Percentiles rank a stretch among this genome's conserved stretches.
These are phyloP conservation scores for Pontederia paniculata DNA, from an alignment of 176 grass and related monocot genomes.

Conservation along the genomic window DNA sequence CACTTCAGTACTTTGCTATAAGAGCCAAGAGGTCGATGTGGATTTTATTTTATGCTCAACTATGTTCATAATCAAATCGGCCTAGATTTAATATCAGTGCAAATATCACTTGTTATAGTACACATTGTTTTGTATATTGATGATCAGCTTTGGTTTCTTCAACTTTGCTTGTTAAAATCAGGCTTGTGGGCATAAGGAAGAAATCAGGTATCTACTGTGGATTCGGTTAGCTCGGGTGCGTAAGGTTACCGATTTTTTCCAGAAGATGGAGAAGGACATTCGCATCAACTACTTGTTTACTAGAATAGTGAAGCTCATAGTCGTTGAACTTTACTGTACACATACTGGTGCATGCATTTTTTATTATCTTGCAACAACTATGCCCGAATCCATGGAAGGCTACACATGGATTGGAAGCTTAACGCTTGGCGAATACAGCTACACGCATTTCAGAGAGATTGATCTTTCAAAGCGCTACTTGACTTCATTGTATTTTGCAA, in stretches of 20 bases:
- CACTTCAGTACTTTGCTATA: too few relatives aligned
- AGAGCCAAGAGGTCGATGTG: too few relatives aligned
- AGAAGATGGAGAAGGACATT: conserved; percentile 76
- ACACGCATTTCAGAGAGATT: conserved; percentile 72
- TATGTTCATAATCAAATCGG: too few relatives aligned
- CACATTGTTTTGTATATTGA: too few relatives aligned
- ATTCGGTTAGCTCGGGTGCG: conserved; percentile 57
- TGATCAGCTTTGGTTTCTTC: not conserved
- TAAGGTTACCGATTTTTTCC: conserved; percentile 64
- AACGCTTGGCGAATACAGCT: conserved; percentile 56
- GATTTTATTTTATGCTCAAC: too few relatives aligned
- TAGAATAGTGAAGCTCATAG: conserved; percentile 93
- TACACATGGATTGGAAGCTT: conserved; percentile 97
- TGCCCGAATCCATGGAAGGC: conserved; percentile 72
- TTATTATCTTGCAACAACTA: conserved; percentile 88
- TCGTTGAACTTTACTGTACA: conserved; percentile 86
- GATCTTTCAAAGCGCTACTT: conserved; percentile 70
- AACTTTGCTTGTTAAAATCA: conserved; percentile 14
- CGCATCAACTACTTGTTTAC: conserved; percentile 96
- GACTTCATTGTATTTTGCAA: conserved; percentile 88
- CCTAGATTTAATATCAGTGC: too few relatives aligned
- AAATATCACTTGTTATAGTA: too few relatives aligned
- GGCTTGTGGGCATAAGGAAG: conserved; percentile 67
- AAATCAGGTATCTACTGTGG: conserved; percentile 86
- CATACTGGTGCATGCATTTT: conserved; percentile 94